Evolutionary conservation across 306 rosid genomes (phyloP).

Genomic region (Prunus mongolica): DNA sequence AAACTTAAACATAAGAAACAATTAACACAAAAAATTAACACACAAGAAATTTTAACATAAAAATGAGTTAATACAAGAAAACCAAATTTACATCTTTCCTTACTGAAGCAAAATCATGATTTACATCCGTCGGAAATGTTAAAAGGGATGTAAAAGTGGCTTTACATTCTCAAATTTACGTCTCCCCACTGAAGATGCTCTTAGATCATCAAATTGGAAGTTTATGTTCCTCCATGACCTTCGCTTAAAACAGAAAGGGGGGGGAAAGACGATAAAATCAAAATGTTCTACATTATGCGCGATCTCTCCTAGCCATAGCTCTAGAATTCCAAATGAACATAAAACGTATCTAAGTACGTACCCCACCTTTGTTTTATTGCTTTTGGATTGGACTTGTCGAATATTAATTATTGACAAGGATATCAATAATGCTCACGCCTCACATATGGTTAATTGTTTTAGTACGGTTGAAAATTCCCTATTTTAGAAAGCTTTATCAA

Average conservation of each 20-base stretch:
- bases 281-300: background rate
- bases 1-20: too few species aligned
- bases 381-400: background rate
- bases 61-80: too few species aligned
- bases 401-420: too few species aligned
- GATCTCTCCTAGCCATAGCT: background rate
- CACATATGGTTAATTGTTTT: background rate
- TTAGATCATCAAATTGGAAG: background rate
- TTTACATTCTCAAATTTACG: too few species aligned
- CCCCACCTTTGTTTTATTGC: background rate
- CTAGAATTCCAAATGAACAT: background rate
- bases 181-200: too few species aligned
- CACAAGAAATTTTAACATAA: too few species aligned
- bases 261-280: background rate
- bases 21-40: too few species aligned
- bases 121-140: too few species aligned
- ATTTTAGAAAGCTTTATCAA: too few species aligned
- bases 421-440: too few species aligned
- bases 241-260: background rate
- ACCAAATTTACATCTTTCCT: too few species aligned
- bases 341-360: background rate
- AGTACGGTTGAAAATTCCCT: background rate
- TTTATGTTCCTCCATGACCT: background rate
- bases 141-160: accelerated
- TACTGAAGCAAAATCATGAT: too few species aligned